Conservation (phyloP, 176 grass and related monocot species). For the Microstegium vimineum region DNA sequence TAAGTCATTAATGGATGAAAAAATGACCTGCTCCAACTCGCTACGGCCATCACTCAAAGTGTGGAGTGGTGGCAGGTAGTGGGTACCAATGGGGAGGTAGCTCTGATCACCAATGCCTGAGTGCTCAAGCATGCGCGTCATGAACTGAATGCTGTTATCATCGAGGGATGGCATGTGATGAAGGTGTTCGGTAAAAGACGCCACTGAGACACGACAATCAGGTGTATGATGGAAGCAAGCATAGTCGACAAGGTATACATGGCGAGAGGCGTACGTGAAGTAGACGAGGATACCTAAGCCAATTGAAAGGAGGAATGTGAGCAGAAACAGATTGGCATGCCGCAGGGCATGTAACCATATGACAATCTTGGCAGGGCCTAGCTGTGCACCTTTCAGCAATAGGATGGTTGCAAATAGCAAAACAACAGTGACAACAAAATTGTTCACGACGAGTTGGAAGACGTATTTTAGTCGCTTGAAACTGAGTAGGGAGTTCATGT, state of each 20-base stretch:
- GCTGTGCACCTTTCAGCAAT: background rate
- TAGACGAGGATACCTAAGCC: background rate
- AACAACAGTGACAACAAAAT: background rate
- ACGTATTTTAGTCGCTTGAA: background rate
- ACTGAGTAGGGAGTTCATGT: background rate
- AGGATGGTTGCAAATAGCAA: background rate
- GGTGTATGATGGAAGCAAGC: conserved; percentile 19
- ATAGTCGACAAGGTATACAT: conserved; percentile 44
- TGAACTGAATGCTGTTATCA: background rate
- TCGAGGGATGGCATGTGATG: background rate
- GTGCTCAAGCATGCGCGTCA: conserved; percentile 13
- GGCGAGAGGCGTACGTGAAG: background rate
- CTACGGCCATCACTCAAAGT: background rate
- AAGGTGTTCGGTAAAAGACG: background rate
- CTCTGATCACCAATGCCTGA: conserved; percentile 33
- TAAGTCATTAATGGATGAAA: conserved; percentile 19
- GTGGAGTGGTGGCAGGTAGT: background rate
- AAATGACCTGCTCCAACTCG: conserved; percentile 26
- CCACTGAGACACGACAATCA: background rate
- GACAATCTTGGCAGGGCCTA: background rate
- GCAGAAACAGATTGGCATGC: background rate
- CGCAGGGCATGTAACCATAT: background rate
- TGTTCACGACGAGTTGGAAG: background rate
- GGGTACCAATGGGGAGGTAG: background rate
- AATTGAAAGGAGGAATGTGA: background rate